These are phyloP conservation scores for Russula earlei DNA, from an alignment of 768 basidiomycete species.

Conservation along the genomic window DNA sequence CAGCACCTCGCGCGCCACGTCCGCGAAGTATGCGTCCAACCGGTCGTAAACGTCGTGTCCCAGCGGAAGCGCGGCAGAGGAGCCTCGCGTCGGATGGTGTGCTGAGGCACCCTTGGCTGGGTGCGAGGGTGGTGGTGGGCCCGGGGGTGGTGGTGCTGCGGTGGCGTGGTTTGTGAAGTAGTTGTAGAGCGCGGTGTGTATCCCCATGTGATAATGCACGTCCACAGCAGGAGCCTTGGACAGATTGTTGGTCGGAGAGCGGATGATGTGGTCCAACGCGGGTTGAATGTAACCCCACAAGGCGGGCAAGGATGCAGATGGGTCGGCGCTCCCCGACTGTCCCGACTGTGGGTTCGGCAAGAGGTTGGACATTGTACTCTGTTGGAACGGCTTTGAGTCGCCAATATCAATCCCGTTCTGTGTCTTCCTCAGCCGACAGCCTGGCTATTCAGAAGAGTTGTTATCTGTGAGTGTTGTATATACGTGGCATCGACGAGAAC, in stretches of 20 bases:
- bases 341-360: slow-evolving; percentile 6
- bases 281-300: slow-evolving; percentile 71
- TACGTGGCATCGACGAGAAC: slow-evolving; percentile 1
- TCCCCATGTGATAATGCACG: slow-evolving; percentile 62
- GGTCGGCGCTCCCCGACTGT: slow-evolving; percentile 50
- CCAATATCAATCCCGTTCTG: not conserved
- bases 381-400: not conserved
- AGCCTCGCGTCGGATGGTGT: not conserved
- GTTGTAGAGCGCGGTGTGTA: slow-evolving; percentile 77
- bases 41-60: slow-evolving; percentile 58
- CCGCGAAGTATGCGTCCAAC: slow-evolving; percentile 62
- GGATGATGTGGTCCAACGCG: slow-evolving; percentile 68
- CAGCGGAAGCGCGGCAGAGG: slow-evolving; percentile 22
- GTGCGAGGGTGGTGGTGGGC: slow-evolving; percentile 12
- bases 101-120: not conserved
- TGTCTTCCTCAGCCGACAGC: not conserved
- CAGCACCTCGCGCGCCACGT: slow-evolving; percentile 23
- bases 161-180: slow-evolving; percentile 39
- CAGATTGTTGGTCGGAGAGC: slow-evolving; percentile 50
- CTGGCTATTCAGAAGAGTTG: not conserved
- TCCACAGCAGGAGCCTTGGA: slow-evolving; percentile 64
- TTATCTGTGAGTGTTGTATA: not conserved
- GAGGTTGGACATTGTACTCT: slow-evolving; percentile 5
- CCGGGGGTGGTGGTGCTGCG: slow-evolving; percentile 4
- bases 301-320: slow-evolving; percentile 58